Evolutionary conservation across 345 rosid species (phyloP).

Genomic region (Melaleuca quinquenervia): DNA sequence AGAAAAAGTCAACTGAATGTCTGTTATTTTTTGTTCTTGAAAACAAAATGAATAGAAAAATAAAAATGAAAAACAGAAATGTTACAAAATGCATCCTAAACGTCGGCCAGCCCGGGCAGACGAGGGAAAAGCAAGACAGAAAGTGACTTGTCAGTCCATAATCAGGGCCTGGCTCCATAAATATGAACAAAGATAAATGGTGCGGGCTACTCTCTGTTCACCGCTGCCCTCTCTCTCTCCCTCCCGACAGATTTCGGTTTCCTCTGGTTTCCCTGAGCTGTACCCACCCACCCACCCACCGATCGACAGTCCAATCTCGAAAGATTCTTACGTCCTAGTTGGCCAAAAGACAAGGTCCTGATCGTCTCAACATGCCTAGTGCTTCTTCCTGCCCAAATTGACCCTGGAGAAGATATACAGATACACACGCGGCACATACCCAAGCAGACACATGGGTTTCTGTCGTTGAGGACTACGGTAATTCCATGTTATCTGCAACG

Average conservation of each 20-base stretch:
- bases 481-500: neutral
- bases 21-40: no score
- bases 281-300: neutral
- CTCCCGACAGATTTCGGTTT: neutral
- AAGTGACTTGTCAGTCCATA: slow-evolving; percentile 1
- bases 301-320: neutral
- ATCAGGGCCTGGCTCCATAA: neutral
- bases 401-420: neutral
- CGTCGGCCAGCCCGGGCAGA: no score
- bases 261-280: neutral
- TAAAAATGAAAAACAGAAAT: no score
- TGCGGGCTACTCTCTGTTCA: neutral
- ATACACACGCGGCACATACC: neutral
- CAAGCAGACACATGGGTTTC: neutral
- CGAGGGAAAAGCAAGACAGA: neutral
- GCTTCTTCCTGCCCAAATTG: neutral
- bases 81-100: no score
- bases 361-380: neutral
- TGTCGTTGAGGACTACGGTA: neutral
- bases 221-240: neutral
- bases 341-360: neutral
- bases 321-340: neutral
- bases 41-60: no score
- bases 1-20: no score
- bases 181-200: neutral